Evolutionary conservation across 176 grass and related monocot genomes (phyloP), one percentile per base, ranked within the genome.

Genomic region (Bothriochloa decipiens): DNA sequence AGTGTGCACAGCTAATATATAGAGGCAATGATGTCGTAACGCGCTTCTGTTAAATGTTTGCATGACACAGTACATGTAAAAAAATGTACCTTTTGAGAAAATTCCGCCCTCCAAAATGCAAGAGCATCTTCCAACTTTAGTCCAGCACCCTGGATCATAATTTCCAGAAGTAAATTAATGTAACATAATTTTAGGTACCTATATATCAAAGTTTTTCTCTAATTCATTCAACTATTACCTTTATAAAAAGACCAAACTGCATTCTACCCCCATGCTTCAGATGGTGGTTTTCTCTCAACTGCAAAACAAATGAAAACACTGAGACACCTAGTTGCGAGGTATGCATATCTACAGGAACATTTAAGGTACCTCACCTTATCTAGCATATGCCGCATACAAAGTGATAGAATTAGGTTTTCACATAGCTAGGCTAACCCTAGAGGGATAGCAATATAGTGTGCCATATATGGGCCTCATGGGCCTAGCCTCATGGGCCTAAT

Each of bases 261-360:
- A 99, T 89, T 84, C 96, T 94, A 72, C 96, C 96, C 64, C 93
- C 93, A 81, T 99, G 82, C 84, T 93, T 99, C 58, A 99, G 72
- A 96, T 99, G 96, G 86, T 99, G 96, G 78, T 92, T 89, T 86
- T 99, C 96, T 89, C 81, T 96, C 89, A 99, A 70, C 96, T 99
- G 58, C 67, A 92, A 58, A 60, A 69, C 9, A 74, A 79, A 74
- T 86, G 22, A 20, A 87, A 87, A 73, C 55, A 89, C 35, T 86
- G 71, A 70, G 29, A 66, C 52, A 49, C 36, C 26, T 61, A 45
- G 60, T 55, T 77, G 84, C 42, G 81, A 85, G 68, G 79, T 57
- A 74, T 85, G 72, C 42, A 76, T 75, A 89, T 50, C 27, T 40
- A 85, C 6, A 45, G 29, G 29, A 87, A 72, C 8, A 74, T 82